Percentiles rank a stretch among this genome's conserved stretches.
These are phyloP conservation scores for Pichia exigua DNA, from an alignment of 805 yeast genomes.

Conservation along the genomic window DNA sequence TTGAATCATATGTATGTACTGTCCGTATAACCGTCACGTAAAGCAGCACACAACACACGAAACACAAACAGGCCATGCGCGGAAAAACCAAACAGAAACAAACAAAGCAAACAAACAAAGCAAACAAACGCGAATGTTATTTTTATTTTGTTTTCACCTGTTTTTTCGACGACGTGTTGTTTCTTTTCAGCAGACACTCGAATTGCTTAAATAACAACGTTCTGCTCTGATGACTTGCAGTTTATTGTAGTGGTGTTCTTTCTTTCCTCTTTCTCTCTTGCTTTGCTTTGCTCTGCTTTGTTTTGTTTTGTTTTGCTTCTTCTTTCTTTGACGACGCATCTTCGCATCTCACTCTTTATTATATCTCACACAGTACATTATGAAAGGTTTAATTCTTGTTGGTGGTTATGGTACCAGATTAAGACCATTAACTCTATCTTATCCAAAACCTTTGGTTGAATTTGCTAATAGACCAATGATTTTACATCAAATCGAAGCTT, in stretches of 20 bases:
- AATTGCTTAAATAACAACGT: neutral
- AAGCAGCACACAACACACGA: neutral
- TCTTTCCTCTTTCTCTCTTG: neutral
- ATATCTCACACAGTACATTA: conserved; percentile 21
- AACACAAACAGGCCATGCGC: too few species aligned
- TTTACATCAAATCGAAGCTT: conserved; percentile 95
- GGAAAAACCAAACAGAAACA: neutral
- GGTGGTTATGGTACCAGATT: conserved; percentile 99
- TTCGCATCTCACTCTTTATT: conserved; percentile 5
- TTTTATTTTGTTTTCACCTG: neutral
- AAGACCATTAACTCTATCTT: conserved; percentile 93
- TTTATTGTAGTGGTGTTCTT: neutral
- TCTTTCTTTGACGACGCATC: conserved; percentile 10
- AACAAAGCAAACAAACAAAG: neutral
- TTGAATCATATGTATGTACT: neutral
- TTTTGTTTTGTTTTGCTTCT: too few species aligned
- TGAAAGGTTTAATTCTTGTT: conserved; percentile 96
- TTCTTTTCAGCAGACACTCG: too few species aligned
- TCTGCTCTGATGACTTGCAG: neutral
- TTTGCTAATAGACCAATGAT: conserved; percentile 99
- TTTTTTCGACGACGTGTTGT: neutral
- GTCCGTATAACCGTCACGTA: too few species aligned
- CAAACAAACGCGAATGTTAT: neutral
- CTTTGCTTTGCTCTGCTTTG: neutral
- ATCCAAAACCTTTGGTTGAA: conserved; percentile 95